Evolutionary conservation across 2,329 filamentous ascomycete genomes (phyloP).

Genomic region (Didymosphaeria variabile): DNA sequence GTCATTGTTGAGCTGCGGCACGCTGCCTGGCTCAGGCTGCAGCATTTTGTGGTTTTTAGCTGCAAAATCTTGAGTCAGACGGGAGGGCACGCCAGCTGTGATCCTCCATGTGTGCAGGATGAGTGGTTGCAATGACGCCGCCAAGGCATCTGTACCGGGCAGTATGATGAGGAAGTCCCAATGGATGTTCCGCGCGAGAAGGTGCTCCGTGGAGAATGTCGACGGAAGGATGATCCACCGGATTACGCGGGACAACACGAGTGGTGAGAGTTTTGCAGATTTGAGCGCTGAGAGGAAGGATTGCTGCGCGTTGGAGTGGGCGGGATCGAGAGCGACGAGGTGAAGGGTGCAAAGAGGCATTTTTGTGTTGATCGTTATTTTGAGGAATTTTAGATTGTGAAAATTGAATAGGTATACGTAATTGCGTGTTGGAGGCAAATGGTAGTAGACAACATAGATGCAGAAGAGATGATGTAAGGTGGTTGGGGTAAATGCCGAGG

Average conservation of each 20-base stretch:
- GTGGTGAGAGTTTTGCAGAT: conserved; percentile 46
- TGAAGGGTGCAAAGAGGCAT: conserved; percentile 61
- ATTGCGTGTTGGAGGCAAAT: background rate
- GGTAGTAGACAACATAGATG: background rate
- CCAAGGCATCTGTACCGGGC: conserved; percentile 36
- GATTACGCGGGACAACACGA: conserved; percentile 55
- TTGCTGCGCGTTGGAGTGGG: conserved; percentile 43
- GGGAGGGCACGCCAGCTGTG: conserved; percentile 56
- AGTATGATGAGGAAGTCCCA: conserved; percentile 62
- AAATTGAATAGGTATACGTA: background rate
- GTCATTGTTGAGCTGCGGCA: conserved; percentile 52
- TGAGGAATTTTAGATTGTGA: background rate
- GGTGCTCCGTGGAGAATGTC: conserved; percentile 50
- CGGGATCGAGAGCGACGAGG: conserved; percentile 54
- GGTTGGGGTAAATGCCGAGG: conserved; percentile 13
- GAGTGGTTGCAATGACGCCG: conserved; percentile 30
- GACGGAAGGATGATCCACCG: conserved; percentile 62
- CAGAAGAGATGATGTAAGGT: background rate
- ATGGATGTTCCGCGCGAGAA: conserved; percentile 52
- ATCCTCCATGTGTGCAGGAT: conserved; percentile 48
- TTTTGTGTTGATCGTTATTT: background rate
- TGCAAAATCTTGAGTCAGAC: conserved; percentile 50
- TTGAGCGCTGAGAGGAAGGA: conserved; percentile 54
- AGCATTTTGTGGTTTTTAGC: conserved; percentile 51
- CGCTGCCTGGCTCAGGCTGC: conserved; percentile 42